A percentile compares a stretch with the other conserved stretches of the same genome.
These are phyloP conservation scores for Alternaria atra DNA, from an alignment of 2,329 filamentous ascomycete genomes.

Conservation along the genomic window DNA sequence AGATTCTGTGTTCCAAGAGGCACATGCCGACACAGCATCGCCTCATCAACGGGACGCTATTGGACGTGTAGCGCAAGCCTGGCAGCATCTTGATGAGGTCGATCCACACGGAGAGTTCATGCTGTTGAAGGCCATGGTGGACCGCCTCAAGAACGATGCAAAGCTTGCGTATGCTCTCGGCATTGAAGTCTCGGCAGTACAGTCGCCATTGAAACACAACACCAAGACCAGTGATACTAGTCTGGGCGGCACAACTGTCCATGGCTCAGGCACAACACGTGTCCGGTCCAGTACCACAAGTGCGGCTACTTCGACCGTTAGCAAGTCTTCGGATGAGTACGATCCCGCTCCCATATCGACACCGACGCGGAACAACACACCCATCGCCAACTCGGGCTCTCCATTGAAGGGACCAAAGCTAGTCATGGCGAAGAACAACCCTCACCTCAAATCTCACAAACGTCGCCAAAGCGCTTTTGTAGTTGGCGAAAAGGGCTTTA, in stretches of 20 bases:
- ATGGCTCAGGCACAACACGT: constrained; percentile 46
- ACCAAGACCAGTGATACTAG: constrained; percentile 45
- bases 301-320: constrained; percentile 23
- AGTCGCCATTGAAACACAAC: constrained; percentile 42
- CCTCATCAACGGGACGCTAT: constrained; percentile 83
- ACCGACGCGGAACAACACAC: constrained; percentile 33
- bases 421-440: constrained; percentile 81
- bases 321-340: constrained; percentile 34
- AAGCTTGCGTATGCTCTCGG: constrained; percentile 65
- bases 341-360: constrained; percentile 29
- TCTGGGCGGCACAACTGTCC: constrained; percentile 46
- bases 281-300: constrained; percentile 43
- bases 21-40: constrained; percentile 79
- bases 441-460: constrained; percentile 79
- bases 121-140: constrained; percentile 78
- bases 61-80: constrained; percentile 83
- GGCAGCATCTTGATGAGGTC: constrained; percentile 81
- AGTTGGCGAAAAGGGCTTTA: constrained; percentile 55
- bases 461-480: constrained; percentile 59
- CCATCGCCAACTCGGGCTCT: constrained; percentile 48
- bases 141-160: constrained; percentile 74
- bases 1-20: constrained; percentile 83
- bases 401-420: constrained; percentile 69
- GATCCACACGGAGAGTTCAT: constrained; percentile 93
- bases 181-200: constrained; percentile 41